Percentiles rank a stretch among this genome's conserved stretches.
Evolutionary conservation across 1,284 basidiomycete species (phyloP).

Genomic region (Sanghuangporus sanghuang): DNA sequence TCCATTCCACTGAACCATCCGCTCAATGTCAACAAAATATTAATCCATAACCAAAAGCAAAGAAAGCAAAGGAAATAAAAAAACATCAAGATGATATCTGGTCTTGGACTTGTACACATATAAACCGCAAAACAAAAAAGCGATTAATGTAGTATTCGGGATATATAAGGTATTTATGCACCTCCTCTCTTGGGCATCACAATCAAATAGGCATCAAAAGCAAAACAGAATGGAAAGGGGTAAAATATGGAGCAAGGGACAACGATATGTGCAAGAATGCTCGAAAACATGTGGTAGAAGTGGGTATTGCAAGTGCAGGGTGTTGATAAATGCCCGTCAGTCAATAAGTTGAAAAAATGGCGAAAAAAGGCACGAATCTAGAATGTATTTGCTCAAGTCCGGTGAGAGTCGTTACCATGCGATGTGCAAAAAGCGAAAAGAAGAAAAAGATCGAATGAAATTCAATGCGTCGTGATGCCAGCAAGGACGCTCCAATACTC

Average conservation of each 20-base stretch:
- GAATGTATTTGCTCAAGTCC: too few species aligned
- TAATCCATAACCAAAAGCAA: not conserved
- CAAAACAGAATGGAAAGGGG: not conserved
- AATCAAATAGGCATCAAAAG: not conserved
- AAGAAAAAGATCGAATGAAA: not conserved
- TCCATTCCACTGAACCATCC: not conserved
- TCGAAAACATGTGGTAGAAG: not conserved
- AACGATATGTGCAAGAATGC: not conserved
- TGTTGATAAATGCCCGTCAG: too few species aligned
- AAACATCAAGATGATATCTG: not conserved
- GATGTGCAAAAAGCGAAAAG: not conserved
- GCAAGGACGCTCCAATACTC: constrained; percentile 17
- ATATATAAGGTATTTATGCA: not conserved
- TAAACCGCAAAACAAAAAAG: not conserved
- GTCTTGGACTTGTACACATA: not conserved
- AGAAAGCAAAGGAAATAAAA: not conserved
- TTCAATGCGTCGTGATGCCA: constrained; percentile 15
- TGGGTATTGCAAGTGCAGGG: not conserved
- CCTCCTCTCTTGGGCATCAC: not conserved
- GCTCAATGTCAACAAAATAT: not conserved
- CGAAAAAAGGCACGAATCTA: too few species aligned
- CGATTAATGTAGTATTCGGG: not conserved
- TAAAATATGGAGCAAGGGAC: not conserved
- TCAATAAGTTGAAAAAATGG: too few species aligned
- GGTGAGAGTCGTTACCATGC: too few species aligned